These are phyloP conservation scores for Petrea volubilis DNA, from an alignment of 257 asterid genomes.

Conservation along the genomic window DNA sequence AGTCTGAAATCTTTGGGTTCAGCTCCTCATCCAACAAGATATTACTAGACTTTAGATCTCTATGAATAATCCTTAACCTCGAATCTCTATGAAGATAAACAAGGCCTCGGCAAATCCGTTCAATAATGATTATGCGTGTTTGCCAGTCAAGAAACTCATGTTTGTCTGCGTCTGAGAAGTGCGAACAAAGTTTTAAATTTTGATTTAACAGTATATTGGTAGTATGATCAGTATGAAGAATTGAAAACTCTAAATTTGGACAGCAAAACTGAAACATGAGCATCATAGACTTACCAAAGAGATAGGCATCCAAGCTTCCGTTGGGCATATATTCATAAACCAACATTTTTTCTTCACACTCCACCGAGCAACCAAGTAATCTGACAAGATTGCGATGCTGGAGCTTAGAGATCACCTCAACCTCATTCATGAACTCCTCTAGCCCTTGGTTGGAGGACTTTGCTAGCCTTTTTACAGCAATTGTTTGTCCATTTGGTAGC, in stretches of 20 bases:
- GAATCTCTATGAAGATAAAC: constrained; percentile 50
- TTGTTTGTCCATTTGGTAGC: constrained; percentile 32
- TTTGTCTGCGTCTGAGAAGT: constrained; percentile 22
- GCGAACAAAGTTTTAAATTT: background rate
- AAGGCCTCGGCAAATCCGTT: constrained; percentile 42
- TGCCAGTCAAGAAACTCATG: constrained; percentile 33
- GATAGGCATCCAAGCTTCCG: constrained; percentile 39
- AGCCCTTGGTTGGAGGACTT: constrained; percentile 40
- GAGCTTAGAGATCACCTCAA: constrained; percentile 40
- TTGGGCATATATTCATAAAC: constrained; percentile 47
- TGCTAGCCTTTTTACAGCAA: constrained; percentile 50
- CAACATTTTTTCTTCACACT: constrained; percentile 35
- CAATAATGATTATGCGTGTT: constrained; percentile 26
- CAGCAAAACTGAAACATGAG: too few species aligned
- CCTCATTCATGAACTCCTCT: constrained; percentile 53
- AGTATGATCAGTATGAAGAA: background rate
- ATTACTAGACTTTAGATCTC: constrained; percentile 36
- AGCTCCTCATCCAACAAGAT: constrained; percentile 32
- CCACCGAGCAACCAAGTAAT: constrained; percentile 48
- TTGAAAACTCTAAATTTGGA: background rate
- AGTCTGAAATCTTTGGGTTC: constrained; percentile 42
- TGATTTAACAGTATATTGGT: background rate
- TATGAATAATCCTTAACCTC: constrained; percentile 23
- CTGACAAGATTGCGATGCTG: constrained; percentile 48
- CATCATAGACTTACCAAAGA: constrained; percentile 33